Percentiles rank a stretch among this genome's conserved stretches.
phyloP scores from a whole-genome alignment of 2,329 filamentous ascomycete genomes.

The Escovopsis sp. region DNA sequence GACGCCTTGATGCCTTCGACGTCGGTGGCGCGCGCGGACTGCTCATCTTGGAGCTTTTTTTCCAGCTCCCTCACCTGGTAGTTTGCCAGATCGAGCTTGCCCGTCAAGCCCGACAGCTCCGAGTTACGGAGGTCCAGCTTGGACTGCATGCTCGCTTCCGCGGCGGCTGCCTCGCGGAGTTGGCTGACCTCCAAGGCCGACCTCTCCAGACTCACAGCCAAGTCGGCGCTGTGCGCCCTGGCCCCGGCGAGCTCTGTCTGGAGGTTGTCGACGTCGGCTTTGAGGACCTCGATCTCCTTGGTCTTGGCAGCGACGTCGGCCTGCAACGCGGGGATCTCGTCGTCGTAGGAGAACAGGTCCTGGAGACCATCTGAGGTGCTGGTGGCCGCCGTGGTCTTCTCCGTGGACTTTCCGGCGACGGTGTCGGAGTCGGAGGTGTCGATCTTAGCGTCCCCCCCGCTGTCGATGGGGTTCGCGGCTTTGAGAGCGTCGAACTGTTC shows the following conservation, averaged over 20 bases:
- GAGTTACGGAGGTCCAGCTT: constrained; percentile 33
- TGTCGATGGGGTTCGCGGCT: constrained; percentile 12
- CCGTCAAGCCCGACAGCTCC: constrained; percentile 35
- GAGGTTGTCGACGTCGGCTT: constrained; percentile 51
- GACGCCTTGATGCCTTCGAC: constrained; percentile 22
- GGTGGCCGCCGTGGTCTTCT: constrained; percentile 20
- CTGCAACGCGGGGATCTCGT: constrained; percentile 71
- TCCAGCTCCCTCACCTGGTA: constrained; percentile 31
- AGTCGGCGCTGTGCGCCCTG: constrained; percentile 54
- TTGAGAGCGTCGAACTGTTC: constrained; percentile 46
- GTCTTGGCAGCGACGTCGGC: constrained; percentile 55
- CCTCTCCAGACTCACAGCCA: constrained; percentile 52
- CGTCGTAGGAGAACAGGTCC: constrained; percentile 87
- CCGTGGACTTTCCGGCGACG: constrained; percentile 20
- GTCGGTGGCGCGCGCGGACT: constrained; percentile 16
- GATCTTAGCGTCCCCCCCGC: constrained; percentile 15
- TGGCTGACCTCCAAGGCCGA: constrained; percentile 48
- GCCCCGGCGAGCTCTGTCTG: constrained; percentile 56
- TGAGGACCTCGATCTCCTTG: constrained; percentile 56
- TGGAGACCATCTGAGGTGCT: constrained; percentile 31
- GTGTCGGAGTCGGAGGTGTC: not conserved
- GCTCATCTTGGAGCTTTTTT: constrained; percentile 19
- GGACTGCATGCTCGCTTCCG: constrained; percentile 31
- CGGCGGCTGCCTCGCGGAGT: constrained; percentile 24
- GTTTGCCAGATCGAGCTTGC: constrained; percentile 30